Percentiles rank a stretch among this genome's conserved stretches.
These are phyloP conservation scores for Pseudovirgaria hyperparasitica DNA, from an alignment of 2,329 filamentous ascomycete genomes.

Conservation along the genomic window DNA sequence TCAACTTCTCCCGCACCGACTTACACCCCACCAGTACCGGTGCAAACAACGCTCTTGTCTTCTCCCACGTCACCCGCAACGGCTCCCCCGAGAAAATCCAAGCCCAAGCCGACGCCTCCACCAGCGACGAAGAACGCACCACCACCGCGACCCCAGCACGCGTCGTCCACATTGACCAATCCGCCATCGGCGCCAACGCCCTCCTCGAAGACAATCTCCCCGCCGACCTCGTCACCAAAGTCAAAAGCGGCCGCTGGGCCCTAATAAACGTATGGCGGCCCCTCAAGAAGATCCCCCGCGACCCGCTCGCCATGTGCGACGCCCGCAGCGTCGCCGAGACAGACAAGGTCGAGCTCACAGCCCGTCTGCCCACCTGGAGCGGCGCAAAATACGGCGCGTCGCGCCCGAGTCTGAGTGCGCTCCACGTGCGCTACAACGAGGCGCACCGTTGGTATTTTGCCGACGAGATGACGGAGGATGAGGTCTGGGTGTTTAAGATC, in stretches of 20 bases:
- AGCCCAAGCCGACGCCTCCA: no score
- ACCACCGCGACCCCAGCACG: constrained; percentile 18
- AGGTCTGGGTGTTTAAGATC: constrained; percentile 2
- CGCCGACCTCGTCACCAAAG: constrained; percentile 27
- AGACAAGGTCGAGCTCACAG: no score
- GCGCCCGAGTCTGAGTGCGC: neutral
- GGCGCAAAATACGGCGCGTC: neutral
- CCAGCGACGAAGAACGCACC: no score
- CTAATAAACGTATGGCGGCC: constrained; percentile 25
- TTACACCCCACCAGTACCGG: constrained; percentile 31
- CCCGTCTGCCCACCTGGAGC: neutral
- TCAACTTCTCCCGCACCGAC: constrained; percentile 1
- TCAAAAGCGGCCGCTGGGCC: constrained; percentile 31
- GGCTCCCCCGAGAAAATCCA: constrained; percentile 19
- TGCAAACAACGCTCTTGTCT: constrained; percentile 38
- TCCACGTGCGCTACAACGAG: constrained; percentile 1
- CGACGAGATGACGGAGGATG: neutral
- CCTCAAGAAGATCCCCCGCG: constrained; percentile 17
- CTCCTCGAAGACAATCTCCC: constrained; percentile 35
- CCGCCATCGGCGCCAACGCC: constrained; percentile 27
- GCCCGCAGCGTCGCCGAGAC: no score
- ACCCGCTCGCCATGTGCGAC: constrained; percentile 20
- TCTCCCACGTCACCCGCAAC: constrained; percentile 32
- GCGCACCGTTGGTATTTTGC: constrained; percentile 1
- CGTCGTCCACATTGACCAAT: constrained; percentile 37